Evolutionary conservation across 2,329 filamentous ascomycete genomes (phyloP).

Genomic region (Fusarium austroafricanum): DNA sequence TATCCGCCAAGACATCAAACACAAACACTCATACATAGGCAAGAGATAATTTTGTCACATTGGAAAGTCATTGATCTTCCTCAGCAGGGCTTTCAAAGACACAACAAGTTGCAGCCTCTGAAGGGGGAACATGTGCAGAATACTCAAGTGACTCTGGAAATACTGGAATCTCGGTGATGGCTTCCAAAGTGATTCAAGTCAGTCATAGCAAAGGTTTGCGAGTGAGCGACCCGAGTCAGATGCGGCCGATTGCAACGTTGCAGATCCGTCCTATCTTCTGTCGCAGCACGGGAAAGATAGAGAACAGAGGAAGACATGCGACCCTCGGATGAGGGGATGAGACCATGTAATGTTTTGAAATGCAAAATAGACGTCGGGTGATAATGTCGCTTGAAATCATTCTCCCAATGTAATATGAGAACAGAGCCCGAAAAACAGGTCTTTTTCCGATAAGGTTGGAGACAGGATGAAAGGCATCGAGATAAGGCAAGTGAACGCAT

Average conservation of each 20-base stretch:
- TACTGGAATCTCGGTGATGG: background rate
- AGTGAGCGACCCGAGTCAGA: background rate
- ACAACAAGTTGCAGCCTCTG: background rate
- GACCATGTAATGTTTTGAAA: background rate
- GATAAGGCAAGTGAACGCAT: background rate
- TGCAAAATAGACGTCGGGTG: background rate
- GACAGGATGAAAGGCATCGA: background rate
- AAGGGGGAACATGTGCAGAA: slow-evolving; percentile 5
- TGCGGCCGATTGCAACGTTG: slow-evolving; percentile 13
- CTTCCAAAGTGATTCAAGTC: background rate
- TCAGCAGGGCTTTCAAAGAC: slow-evolving; percentile 13
- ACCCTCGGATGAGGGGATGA: background rate
- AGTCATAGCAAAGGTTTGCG: background rate
- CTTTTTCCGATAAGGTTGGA: background rate
- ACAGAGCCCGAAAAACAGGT: background rate
- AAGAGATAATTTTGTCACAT: background rate
- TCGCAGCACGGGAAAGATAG: background rate
- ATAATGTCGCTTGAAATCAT: background rate
- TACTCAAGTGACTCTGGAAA: slow-evolving; percentile 11
- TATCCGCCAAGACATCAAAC: rapidly evolving
- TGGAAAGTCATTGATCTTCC: slow-evolving; percentile 2
- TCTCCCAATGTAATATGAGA: background rate
- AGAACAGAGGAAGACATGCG: background rate
- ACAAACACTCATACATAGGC: too few species aligned
- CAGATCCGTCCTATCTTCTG: slow-evolving; percentile 4